Evolutionary conservation across 768 basidiomycete genomes (phyloP), one percentile per base, ranked within the genome.

Genomic region (Tylopilus vinaceipallidus): DNA sequence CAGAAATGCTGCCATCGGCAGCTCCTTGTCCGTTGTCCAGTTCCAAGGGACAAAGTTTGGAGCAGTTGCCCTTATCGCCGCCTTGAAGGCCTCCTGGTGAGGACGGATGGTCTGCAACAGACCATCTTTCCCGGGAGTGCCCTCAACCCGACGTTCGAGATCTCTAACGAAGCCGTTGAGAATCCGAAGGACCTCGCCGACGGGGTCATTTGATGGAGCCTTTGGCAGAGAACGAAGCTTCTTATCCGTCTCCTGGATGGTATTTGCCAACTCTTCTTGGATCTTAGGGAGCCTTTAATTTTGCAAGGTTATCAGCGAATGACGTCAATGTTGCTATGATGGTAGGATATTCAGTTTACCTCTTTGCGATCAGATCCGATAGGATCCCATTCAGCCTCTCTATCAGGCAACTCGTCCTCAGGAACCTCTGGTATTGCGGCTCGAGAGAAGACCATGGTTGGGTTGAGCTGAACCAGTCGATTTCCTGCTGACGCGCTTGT

Each of bases 361-460:
- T 69, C 54, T 80, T 81, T 0, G 75, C 66, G 32, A 89, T 85
- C 3, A 86, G 65, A 24, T 83, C 79, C 0, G 84, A 84, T 0
- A 91, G 61, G 7, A 86, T 76, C 0, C 65, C 52, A 48, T 86
- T 86, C 33, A 90, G 64, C 6, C 78, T 70, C 22, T 78, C 76
- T 0, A 81, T 79, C 1, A 89, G 70, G 43, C 77, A 80, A 20
- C 49, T 53, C 0, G 87, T 88, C 2, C 84, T 69, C 2, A 89
- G 62, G 44, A 78, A 80, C 10, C 71, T 71, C 47, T 78, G 75
- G 49, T 79, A 78, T 12, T 72, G 64, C 0, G 64, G 16, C 9
- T 82, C 82, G 2, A 88, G 66, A 7, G 73, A 70, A 4, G 69
- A 74, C 84, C 84, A 88, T 0, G 81, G 80, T 0, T 71, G 40